Evolutionary conservation across 768 basidiomycete species (phyloP), one percentile per base, ranked within the genome.

Genomic region (Serpula lacrymans): DNA sequence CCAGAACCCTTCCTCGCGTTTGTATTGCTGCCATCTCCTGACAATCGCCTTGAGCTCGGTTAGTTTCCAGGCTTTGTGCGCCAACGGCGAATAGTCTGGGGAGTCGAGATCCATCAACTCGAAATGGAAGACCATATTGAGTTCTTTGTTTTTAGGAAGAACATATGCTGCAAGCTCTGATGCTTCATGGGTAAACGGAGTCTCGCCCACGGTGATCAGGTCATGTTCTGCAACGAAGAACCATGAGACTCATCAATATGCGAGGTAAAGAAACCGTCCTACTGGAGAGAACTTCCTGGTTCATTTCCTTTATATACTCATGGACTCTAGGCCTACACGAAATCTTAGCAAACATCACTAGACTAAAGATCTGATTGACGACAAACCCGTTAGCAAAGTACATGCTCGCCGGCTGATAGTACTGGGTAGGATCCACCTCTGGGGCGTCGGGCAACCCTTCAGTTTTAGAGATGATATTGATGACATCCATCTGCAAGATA

Each of bases 251-350:
- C 12, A 21, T n/a, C 23, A 37, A 11, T 22, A 30, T 20, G 34
- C 32, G 42, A 32, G 35, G 43, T 35, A 42, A 32, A 17, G 22
- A 28, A 39, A 30, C 65, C 77, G 45, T n/a, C n/a, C n/a, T 50
- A 82, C 80, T 63, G 8, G 75, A 77, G 12, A 85, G 65, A 4
- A 86, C 80, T 46, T 78, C 69, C 24, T 48, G 39, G 41, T 80
- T 57, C 81, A 89, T 84, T 60, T 87, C 78, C 48, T 74, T 66
- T 33, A 88, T 52, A 51, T 71, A 88, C 42, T 84, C 77, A 50
- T 85, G 82, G 0, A 85, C 77, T 8, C 65, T 66, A 4, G 82
- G 83, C 2, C 84, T 51, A 14, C n/a, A 34, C 40, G 42, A 21
- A 45, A 32, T 21, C n/a, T n/a, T n/a, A n/a, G n/a, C n/a, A n/a